Percentiles rank a stretch among this genome's conserved stretches.
phyloP scores from a whole-genome alignment of 2,329 filamentous ascomycete genomes.

The Ophiostoma ips region DNA sequence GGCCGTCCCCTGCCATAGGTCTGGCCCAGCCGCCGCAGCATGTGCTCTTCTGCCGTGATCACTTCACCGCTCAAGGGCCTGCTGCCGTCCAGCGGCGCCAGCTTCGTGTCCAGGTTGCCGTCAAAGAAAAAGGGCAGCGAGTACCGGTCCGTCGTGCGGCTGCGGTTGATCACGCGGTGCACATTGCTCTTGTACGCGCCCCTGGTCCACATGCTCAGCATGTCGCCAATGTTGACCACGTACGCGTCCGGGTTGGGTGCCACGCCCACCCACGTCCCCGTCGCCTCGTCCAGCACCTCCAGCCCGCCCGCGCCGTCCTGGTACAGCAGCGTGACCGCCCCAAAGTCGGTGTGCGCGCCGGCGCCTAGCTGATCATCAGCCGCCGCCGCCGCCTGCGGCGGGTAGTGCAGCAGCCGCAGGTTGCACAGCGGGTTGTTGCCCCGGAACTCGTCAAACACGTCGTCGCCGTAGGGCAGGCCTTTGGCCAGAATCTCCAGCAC shows the following conservation, averaged over 20 bases:
- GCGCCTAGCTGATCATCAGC: constrained; percentile 18
- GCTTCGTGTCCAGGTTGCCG: constrained; percentile 32
- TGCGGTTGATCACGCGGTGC: constrained; percentile 40
- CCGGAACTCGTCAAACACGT: constrained; percentile 29
- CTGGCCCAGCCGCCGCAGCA: constrained; percentile 20
- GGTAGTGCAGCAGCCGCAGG: constrained; percentile 35
- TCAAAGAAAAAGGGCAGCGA: constrained; percentile 44
- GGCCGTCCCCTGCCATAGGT: constrained; percentile 18
- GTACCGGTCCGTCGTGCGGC: constrained; percentile 34
- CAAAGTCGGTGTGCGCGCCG: constrained; percentile 42
- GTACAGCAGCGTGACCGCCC: constrained; percentile 39
- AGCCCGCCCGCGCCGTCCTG: constrained; percentile 37
- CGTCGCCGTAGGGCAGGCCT: constrained; percentile 26
- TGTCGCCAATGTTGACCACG: constrained; percentile 28
- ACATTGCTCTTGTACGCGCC: constrained; percentile 37
- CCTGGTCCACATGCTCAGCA: constrained; percentile 36
- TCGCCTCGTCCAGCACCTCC: constrained; percentile 32
- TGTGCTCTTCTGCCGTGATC: constrained; percentile 21
- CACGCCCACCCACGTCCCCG: constrained; percentile 31
- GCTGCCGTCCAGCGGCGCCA: constrained; percentile 21
- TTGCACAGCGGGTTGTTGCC: constrained; percentile 28
- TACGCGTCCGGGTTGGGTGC: constrained; percentile 27
- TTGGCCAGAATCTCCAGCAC: constrained; percentile 29
- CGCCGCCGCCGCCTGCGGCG: constrained; percentile 20
- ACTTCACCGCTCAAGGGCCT: constrained; percentile 13